A percentile compares a stretch with the other conserved stretches of the same genome.
These are phyloP conservation scores for Chaetomium fimeti DNA, from an alignment of 495 filamentous ascomycete species.

Conservation along the genomic window DNA sequence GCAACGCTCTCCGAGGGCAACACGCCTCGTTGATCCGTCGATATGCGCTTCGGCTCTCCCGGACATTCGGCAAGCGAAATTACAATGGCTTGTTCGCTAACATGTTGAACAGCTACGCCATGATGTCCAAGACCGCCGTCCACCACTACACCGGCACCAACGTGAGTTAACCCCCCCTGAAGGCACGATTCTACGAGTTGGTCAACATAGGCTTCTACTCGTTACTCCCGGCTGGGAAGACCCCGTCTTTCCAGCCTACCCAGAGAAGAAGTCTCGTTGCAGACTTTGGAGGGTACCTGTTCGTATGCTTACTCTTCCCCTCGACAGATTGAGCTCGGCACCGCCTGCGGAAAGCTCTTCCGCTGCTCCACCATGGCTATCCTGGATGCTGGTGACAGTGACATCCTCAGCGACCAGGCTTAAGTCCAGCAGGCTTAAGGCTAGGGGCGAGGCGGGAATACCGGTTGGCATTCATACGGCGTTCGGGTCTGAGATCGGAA, in stretches of 20 bases:
- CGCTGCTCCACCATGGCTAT: conserved; percentile 91
- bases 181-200: conserved; percentile 22
- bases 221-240: conserved; percentile 20
- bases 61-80: neutral
- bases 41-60: neutral
- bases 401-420: conserved; percentile 77
- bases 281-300: conserved; percentile 82
- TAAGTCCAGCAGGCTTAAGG: conserved; percentile 55
- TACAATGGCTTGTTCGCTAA: conserved; percentile 28
- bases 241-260: conserved; percentile 46
- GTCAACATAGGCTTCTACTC: conserved; percentile 9
- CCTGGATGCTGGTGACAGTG: conserved; percentile 95
- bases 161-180: conserved; percentile 60
- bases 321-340: conserved; percentile 89
- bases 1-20: neutral
- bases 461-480: conserved; percentile 37
- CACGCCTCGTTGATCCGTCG: too few species aligned
- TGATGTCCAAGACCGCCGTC: conserved; percentile 89
- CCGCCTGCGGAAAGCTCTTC: conserved; percentile 58
- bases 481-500: conserved; percentile 39
- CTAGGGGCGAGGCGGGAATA: conserved; percentile 14
- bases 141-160: conserved; percentile 98
- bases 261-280: conserved; percentile 72
- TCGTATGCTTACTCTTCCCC: conserved; percentile 48
- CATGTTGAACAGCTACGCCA: conserved; percentile 58